phyloP scores from a whole-genome alignment of 306 rosid species.

The Sesbania bispinosa region DNA sequence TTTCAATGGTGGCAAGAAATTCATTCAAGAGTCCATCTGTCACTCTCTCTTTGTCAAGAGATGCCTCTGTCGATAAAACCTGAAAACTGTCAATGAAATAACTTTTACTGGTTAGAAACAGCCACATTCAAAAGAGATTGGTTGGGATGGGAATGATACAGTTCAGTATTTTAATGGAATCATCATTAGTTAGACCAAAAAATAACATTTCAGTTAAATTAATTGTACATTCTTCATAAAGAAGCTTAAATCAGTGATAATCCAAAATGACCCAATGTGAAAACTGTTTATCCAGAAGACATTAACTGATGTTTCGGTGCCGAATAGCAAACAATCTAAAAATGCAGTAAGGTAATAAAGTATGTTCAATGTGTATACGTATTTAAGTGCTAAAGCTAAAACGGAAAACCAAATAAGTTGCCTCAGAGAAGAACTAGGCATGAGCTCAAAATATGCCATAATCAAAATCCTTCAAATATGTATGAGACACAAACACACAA shows the following conservation, averaged over 20 bases:
- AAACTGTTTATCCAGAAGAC: neutral
- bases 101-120: slow-evolving; percentile 20
- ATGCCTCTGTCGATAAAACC: slow-evolving; percentile 41
- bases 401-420: neutral
- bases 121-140: slow-evolving; percentile 10
- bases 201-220: neutral
- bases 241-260: slow-evolving; percentile 2
- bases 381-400: slow-evolving; percentile 11
- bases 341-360: neutral
- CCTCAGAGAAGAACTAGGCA: no score
- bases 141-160: slow-evolving; percentile 19
- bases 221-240: neutral
- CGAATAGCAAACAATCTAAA: neutral
- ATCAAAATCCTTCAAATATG: no score
- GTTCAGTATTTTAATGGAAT: neutral
- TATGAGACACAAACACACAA: no score
- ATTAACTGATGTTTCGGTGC: neutral
- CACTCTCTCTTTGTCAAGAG: slow-evolving; percentile 35
- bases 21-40: slow-evolving; percentile 35
- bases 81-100: slow-evolving; percentile 33
- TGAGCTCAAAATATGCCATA: no score
- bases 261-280: neutral
- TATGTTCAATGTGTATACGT: neutral
- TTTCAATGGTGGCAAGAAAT: slow-evolving; percentile 38
- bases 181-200: neutral